These are phyloP conservation scores for Dioscorea cayenensis DNA, from an alignment of 116 monocot genomes.

Conservation along the genomic window DNA sequence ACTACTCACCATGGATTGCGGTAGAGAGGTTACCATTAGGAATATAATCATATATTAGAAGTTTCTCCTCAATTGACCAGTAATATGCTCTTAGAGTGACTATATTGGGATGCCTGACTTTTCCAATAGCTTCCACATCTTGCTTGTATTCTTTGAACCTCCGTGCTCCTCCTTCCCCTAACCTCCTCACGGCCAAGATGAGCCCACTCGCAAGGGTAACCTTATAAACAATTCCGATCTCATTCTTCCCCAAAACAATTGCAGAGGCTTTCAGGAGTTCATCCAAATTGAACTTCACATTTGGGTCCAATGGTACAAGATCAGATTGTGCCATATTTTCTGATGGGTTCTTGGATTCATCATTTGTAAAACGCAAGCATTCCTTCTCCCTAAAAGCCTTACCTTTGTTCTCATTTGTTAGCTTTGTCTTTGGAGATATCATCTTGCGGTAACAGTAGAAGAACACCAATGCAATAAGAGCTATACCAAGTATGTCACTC, in stretches of 20 bases:
- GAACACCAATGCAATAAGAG: background rate
- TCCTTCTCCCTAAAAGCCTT: background rate
- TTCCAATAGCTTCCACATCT: slow-evolving; percentile 2
- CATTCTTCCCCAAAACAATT: slow-evolving; percentile 2
- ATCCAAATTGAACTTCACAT: slow-evolving; percentile 5
- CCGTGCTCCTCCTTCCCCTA: background rate
- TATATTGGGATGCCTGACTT: slow-evolving; percentile 5
- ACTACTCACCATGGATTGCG: slow-evolving; percentile 1
- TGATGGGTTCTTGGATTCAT: background rate
- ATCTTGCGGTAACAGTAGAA: background rate
- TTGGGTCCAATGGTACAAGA: background rate
- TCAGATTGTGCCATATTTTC: background rate
- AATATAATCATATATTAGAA: slow-evolving; percentile 5
- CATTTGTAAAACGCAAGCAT: background rate
- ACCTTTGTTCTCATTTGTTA: background rate
- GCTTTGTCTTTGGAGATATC: background rate
- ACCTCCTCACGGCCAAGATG: background rate
- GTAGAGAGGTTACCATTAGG: slow-evolving; percentile 2
- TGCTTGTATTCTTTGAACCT: background rate
- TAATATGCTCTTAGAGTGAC: slow-evolving; percentile 1
- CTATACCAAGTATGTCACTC: slow-evolving; percentile 2
- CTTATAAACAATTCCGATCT: slow-evolving; percentile 3
- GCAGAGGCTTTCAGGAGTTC: slow-evolving; percentile 2
- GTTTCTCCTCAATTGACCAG: slow-evolving; percentile 3
- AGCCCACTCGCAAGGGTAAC: background rate